A percentile compares a stretch with the other conserved stretches of the same genome.
Evolutionary conservation across 2,329 filamentous ascomycete genomes (phyloP).

Genomic region (Neonectria faginata): DNA sequence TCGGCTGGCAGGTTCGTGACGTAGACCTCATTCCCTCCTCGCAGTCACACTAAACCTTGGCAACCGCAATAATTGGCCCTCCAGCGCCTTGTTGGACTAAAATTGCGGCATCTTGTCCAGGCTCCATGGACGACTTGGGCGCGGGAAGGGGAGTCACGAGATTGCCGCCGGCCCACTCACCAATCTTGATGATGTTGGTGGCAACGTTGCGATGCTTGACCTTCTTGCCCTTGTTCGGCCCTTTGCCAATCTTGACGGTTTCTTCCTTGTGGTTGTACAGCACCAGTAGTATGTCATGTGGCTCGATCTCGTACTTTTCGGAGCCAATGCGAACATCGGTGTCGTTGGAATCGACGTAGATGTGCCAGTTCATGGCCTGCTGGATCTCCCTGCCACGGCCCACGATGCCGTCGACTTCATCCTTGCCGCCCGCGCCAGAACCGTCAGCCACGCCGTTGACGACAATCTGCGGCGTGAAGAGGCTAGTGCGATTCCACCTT

Average conservation of each 20-base stretch:
- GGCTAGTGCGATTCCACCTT: constrained; percentile 46
- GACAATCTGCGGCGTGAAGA: constrained; percentile 50
- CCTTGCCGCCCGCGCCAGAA: constrained; percentile 36
- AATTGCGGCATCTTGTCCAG: constrained; percentile 44
- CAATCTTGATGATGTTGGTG: constrained; percentile 48
- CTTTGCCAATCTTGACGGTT: constrained; percentile 48
- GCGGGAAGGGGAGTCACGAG: constrained; percentile 42
- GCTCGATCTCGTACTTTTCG: constrained; percentile 32
- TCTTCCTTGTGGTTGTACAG: constrained; percentile 45
- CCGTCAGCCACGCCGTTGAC: constrained; percentile 47
- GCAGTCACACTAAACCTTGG: constrained; percentile 30
- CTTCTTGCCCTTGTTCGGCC: constrained; percentile 52
- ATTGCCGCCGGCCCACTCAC: constrained; percentile 51
- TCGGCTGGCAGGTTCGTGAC: too few relatives aligned
- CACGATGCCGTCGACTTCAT: constrained; percentile 39
- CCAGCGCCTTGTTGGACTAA: constrained; percentile 45
- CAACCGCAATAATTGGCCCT: constrained; percentile 44
- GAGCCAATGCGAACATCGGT: constrained; percentile 40
- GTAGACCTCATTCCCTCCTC: background rate
- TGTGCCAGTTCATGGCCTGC: constrained; percentile 32
- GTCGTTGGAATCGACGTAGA: constrained; percentile 42
- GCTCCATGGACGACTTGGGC: constrained; percentile 34
- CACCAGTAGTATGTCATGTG: constrained; percentile 38
- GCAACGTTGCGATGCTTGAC: constrained; percentile 50
- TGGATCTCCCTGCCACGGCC: constrained; percentile 29